Percentiles rank a stretch among this genome's conserved stretches.
These are phyloP conservation scores for Fusarium subtropicale DNA, from an alignment of 2,329 filamentous ascomycete genomes.

Conservation along the genomic window DNA sequence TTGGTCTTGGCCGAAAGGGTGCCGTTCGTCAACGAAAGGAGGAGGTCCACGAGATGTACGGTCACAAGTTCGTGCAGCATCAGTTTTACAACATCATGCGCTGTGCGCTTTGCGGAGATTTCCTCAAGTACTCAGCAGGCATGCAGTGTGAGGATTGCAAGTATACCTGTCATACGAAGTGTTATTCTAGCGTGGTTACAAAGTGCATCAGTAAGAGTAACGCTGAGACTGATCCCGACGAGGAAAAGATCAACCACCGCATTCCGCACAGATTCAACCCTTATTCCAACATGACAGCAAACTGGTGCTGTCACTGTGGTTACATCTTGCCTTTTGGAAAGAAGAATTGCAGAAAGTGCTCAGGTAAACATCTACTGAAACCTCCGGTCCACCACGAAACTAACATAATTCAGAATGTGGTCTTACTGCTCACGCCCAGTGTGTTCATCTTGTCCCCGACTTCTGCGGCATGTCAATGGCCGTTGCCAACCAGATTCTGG, in stretches of 20 bases:
- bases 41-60: conserved; percentile 97
- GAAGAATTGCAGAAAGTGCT: conserved; percentile 93
- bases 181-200: conserved; percentile 94
- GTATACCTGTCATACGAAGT: conserved; percentile 98
- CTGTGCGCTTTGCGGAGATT: conserved; percentile 96
- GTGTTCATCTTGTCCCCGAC: conserved; percentile 94
- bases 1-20: conserved; percentile 92
- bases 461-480: conserved; percentile 99
- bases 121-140: conserved; percentile 97
- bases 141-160: conserved; percentile 99
- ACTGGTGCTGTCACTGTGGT: conserved; percentile 99
- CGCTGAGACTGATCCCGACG: conserved; percentile 96
- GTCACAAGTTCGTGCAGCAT: conserved; percentile 98
- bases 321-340: conserved; percentile 95
- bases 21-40: conserved; percentile 98
- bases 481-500: conserved; percentile 91
- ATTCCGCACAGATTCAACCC: conserved; percentile 97
- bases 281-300: conserved; percentile 98
- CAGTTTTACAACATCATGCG: conserved; percentile 99
- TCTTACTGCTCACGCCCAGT: conserved; percentile 90
- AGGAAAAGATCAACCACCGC: conserved; percentile 99
- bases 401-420: conserved; percentile 74
- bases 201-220: conserved; percentile 99
- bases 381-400: conserved; percentile 44
- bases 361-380: conserved; percentile 65